These are phyloP conservation scores for Anacardium occidentale DNA, from an alignment of 345 rosid species.

Conservation along the genomic window DNA sequence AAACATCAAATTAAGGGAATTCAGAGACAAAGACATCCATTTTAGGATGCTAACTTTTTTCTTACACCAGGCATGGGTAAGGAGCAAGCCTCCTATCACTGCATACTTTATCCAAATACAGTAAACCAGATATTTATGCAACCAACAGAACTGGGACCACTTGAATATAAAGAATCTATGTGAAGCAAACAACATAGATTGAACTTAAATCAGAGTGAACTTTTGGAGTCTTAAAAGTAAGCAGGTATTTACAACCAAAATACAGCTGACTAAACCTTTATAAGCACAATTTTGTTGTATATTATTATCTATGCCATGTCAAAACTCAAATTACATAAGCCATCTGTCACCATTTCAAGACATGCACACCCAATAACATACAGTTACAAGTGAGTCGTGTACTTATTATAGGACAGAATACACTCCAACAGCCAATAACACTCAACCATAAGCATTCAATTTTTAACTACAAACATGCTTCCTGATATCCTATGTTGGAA, in stretches of 20 bases:
- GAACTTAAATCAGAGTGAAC: neutral
- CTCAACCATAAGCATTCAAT: neutral
- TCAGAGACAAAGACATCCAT: constrained; percentile 1
- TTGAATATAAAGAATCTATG: neutral
- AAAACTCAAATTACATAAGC: no score
- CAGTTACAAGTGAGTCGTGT: neutral
- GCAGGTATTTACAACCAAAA: no score
- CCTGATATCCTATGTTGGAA: constrained; percentile 2
- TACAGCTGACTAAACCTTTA: neutral
- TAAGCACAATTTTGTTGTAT: neutral
- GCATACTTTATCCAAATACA: neutral
- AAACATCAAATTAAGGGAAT: neutral
- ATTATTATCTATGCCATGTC: neutral
- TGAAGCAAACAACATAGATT: neutral
- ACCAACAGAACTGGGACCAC: neutral
- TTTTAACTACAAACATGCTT: neutral
- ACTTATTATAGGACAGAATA: neutral
- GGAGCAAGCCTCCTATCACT: neutral
- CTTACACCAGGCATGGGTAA: neutral
- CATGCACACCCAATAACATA: neutral
- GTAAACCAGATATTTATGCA: neutral
- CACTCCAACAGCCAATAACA: neutral
- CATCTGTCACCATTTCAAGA: neutral
- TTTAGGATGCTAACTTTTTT: neutral
- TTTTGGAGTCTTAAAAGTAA: neutral